phyloP scores from a whole-genome alignment of 2,329 filamentous ascomycete species.

The Cadophora sp. region DNA sequence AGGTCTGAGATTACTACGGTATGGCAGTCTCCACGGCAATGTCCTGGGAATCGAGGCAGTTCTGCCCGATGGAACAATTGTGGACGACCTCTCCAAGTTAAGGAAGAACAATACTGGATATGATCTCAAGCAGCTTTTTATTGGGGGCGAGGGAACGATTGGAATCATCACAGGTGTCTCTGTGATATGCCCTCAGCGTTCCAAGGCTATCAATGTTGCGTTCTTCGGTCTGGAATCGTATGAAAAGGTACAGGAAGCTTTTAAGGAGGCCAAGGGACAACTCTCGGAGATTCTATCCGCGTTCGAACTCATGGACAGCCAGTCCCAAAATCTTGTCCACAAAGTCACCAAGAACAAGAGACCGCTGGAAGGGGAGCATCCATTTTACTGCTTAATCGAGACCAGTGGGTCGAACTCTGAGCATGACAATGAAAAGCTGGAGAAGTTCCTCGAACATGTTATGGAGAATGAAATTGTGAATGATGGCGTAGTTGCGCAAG shows the following conservation, averaged over 20 bases:
- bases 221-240: constrained; percentile 92
- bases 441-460: constrained; percentile 88
- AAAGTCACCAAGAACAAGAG: constrained; percentile 76
- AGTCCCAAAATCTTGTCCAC: constrained; percentile 79
- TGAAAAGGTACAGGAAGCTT: constrained; percentile 86
- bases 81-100: constrained; percentile 86
- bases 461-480: constrained; percentile 86
- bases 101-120: constrained; percentile 99
- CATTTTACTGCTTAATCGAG: constrained; percentile 97
- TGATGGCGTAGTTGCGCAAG: constrained; percentile 91
- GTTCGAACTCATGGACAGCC: constrained; percentile 95
- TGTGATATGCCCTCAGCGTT: constrained; percentile 86
- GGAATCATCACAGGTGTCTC: constrained; percentile 92
- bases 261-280: constrained; percentile 86
- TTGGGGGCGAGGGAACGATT: constrained; percentile 93
- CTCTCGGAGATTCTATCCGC: constrained; percentile 95
- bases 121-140: constrained; percentile 95
- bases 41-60: constrained; percentile 94
- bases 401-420: constrained; percentile 94
- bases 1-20: constrained; percentile 85
- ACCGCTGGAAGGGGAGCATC: constrained; percentile 82
- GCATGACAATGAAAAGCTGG: constrained; percentile 91
- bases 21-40: constrained; percentile 92
- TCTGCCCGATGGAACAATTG: constrained; percentile 87
- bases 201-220: constrained; percentile 90